Evolutionary conservation across 345 rosid species (phyloP).

Genomic region (Crucihimalaya himalaica): DNA sequence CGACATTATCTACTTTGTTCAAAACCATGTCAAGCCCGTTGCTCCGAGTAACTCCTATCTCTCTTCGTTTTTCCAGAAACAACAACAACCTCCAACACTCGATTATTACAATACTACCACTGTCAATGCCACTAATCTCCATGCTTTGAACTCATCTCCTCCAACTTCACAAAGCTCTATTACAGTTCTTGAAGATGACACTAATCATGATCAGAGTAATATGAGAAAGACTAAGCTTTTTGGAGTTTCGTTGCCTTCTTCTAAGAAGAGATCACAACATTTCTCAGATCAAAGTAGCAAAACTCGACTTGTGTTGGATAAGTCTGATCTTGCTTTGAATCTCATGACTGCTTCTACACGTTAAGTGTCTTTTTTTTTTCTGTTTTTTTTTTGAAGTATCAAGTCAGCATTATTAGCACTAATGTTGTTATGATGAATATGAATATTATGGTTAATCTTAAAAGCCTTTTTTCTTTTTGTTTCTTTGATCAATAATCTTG

Average conservation of each 20-base stretch:
- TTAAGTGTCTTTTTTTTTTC: background rate
- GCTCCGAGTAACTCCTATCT: slow-evolving; percentile 61
- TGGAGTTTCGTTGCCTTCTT: slow-evolving; percentile 64
- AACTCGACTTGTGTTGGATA: slow-evolving; percentile 72
- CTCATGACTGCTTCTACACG: slow-evolving; percentile 75
- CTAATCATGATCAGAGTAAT: slow-evolving; percentile 20
- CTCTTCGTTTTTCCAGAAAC: slow-evolving; percentile 50
- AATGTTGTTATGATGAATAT: slow-evolving; percentile 32
- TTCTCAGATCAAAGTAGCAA: slow-evolving; percentile 51
- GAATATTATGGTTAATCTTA: background rate
- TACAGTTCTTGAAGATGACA: slow-evolving; percentile 37
- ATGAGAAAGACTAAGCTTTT: slow-evolving; percentile 63
- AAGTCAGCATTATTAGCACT: slow-evolving; percentile 28
- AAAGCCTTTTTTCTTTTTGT: slow-evolving; percentile 1
- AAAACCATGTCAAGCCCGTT: slow-evolving; percentile 88
- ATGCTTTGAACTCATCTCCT: slow-evolving; percentile 32
- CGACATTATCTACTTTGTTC: slow-evolving; percentile 88
- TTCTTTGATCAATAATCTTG: slow-evolving; percentile 22
- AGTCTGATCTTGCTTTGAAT: slow-evolving; percentile 79
- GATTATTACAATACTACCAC: slow-evolving; percentile 37
- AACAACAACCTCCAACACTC: slow-evolving; percentile 25
- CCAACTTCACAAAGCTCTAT: slow-evolving; percentile 42
- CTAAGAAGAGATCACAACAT: slow-evolving; percentile 71
- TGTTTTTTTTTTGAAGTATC: background rate
- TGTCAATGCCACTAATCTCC: background rate